Evolutionary conservation across 257 asterid genomes (phyloP).

Genomic region (Scutellaria baicalensis): DNA sequence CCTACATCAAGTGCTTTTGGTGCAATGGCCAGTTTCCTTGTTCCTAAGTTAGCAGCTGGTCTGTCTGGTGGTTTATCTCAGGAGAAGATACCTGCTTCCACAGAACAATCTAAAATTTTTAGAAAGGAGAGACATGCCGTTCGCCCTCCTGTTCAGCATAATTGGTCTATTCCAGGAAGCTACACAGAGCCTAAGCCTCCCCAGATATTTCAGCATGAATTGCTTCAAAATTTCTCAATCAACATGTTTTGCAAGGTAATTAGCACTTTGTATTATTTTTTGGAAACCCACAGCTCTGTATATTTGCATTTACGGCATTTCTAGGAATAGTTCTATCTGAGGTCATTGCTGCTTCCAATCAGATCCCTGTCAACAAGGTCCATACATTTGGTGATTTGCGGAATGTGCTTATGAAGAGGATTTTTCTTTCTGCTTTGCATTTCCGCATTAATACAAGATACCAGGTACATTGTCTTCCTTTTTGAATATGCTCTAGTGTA

Average conservation of each 20-base stretch:
- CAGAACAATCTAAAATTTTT: constrained; percentile 51
- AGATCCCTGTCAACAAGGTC: constrained; percentile 97
- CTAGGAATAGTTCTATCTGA: not conserved
- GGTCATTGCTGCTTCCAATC: constrained; percentile 26
- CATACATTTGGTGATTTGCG: constrained; percentile 76
- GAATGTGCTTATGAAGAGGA: constrained; percentile 98
- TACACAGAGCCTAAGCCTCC: constrained; percentile 44
- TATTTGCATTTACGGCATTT: not conserved
- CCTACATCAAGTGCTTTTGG: constrained; percentile 79
- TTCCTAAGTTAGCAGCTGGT: constrained; percentile 80
- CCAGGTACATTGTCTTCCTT: constrained; percentile 51
- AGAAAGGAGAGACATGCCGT: constrained; percentile 85
- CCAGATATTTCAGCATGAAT: constrained; percentile 95
- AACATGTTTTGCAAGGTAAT: constrained; percentile 98
- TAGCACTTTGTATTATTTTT: not conserved
- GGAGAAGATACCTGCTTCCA: constrained; percentile 59
- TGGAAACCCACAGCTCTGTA: not conserved
- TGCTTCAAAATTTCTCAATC: constrained; percentile 91
- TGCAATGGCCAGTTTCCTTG: constrained; percentile 96
- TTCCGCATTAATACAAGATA: constrained; percentile 97
- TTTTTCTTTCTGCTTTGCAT: constrained; percentile 95
- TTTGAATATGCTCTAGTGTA: constrained; percentile 3
- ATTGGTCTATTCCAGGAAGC: constrained; percentile 87
- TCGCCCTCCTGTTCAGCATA: constrained; percentile 97
- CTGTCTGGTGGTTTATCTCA: constrained; percentile 57